A percentile compares a stretch with the other conserved stretches of the same genome.
Conservation (phyloP, 2,329 filamentous ascomycete genomes). For the Cytospora piceicola region DNA sequence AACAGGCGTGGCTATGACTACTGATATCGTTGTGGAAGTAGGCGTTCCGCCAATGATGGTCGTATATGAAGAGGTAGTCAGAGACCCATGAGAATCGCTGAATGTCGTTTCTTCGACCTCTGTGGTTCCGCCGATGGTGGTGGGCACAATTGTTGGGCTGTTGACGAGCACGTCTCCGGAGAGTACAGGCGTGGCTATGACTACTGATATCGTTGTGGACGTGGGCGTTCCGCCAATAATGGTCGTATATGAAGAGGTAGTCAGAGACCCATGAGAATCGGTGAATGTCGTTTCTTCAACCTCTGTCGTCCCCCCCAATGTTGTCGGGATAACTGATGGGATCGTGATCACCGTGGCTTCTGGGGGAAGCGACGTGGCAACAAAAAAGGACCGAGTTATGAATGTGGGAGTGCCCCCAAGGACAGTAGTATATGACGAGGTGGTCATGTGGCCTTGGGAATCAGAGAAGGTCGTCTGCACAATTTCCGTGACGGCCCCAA, state of each 20-base stretch:
- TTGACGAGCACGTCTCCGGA: neutral
- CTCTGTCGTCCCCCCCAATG: neutral
- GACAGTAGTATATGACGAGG: neutral
- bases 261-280: neutral
- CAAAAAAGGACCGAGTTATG: neutral
- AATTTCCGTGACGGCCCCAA: neutral
- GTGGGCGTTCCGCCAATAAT: neutral
- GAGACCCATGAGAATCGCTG: neutral
- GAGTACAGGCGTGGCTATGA: neutral
- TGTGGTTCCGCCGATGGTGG: slow-evolving; percentile 5
- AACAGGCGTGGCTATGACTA: neutral
- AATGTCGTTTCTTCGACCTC: neutral
- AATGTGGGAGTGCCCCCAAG: neutral
- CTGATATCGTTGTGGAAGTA: neutral
- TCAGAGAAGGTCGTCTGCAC: neutral
- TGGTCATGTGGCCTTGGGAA: neutral
- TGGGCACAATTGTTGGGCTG: neutral
- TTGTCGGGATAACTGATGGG: neutral
- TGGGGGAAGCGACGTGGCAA: slow-evolving; percentile 5
- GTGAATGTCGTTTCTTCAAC: neutral
- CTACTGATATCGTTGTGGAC: neutral
- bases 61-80: neutral
- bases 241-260: neutral
- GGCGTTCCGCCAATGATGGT: neutral
- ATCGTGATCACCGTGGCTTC: slow-evolving; percentile 8